Conservation (phyloP, 495 filamentous ascomycete species). For the Clavariopsis aquatica region DNA sequence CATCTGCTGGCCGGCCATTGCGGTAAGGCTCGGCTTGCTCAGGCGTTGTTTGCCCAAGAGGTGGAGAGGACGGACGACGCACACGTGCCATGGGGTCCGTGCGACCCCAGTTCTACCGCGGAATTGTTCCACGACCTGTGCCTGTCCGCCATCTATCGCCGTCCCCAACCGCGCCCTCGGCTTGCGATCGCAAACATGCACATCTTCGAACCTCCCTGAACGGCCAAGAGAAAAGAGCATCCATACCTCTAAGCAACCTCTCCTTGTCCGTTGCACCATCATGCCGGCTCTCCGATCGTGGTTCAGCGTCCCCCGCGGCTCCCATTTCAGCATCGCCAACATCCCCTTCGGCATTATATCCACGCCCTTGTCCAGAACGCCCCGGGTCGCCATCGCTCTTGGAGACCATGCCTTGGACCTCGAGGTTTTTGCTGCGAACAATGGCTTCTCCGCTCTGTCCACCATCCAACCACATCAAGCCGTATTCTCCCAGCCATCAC, state of each 20-base stretch:
- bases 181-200: background rate
- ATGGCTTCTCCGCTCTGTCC: slow-evolving; percentile 64
- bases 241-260: background rate
- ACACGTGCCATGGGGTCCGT: background rate
- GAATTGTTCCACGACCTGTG: background rate
- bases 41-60: background rate
- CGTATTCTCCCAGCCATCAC: slow-evolving; percentile 68
- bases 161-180: background rate
- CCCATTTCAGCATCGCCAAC: slow-evolving; percentile 83
- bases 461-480: slow-evolving; percentile 56
- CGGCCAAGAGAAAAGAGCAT: background rate
- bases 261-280: slow-evolving; percentile 14
- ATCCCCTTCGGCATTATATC: slow-evolving; percentile 91
- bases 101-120: slow-evolving; percentile 4
- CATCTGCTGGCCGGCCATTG: slow-evolving; percentile 23
- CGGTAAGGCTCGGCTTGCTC: slow-evolving; percentile 26
- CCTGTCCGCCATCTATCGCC: background rate
- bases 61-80: background rate
- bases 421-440: slow-evolving; percentile 58
- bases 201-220: slow-evolving; percentile 9
- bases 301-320: slow-evolving; percentile 64
- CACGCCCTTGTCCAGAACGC: slow-evolving; percentile 54
- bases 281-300: slow-evolving; percentile 62
- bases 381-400: slow-evolving; percentile 74
- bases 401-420: slow-evolving; percentile 78